Base-by-base conservation (phyloP, 2,329 filamentous ascomycete species). In the Colletotrichum lentis region DNA sequence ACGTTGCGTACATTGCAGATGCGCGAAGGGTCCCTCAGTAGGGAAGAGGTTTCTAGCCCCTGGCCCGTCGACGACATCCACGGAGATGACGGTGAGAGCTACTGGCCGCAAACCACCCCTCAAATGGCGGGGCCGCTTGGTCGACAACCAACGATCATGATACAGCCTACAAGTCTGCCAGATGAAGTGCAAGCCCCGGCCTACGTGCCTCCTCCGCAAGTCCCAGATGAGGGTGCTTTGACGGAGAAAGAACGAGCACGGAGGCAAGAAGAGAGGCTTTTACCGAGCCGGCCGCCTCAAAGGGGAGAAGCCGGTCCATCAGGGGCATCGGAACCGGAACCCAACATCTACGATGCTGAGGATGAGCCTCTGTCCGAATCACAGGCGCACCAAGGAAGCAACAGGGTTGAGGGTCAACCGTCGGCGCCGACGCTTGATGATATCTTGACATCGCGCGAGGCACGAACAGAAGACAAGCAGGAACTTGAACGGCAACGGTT, bases 241-340 rank as follows among this genome's bases (percentile, higher is more conserved):
- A 88, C 90, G 14, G 96, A 98, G 71, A 97, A 97, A 78, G 90
- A 96, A 68, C 89, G 90, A 56, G 80, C 96, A 67, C 87, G 90
- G 54, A 87, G 88, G 67, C 93, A 93, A 47, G 94, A 97, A 79
- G 86, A 90, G 72, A 86, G 90, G 54, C 81, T 97, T 5, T 79
- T 97, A 24, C 95, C 95, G 2, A 97, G 94, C 74, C 89, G 90
- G 73, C 94, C 91, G 16, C 82, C 91, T 14, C 82, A 66, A 35
- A 71, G 67, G 16, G 78, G 52, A 39, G 68, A 58, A 37, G 80
- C 78, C 11, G 77, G 77, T 0, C 80, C 83, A 11, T 78, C 79
- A 6, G 71, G 73, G 1, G 71, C 74, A 24, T 69, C 71, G 3
- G 61, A 71, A 10, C 71, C 71, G 7, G 77, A 70, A 22, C 53